Evolutionary conservation across 2,329 filamentous ascomycete genomes (phyloP).

Genomic region (Calonectria pauciramosa): DNA sequence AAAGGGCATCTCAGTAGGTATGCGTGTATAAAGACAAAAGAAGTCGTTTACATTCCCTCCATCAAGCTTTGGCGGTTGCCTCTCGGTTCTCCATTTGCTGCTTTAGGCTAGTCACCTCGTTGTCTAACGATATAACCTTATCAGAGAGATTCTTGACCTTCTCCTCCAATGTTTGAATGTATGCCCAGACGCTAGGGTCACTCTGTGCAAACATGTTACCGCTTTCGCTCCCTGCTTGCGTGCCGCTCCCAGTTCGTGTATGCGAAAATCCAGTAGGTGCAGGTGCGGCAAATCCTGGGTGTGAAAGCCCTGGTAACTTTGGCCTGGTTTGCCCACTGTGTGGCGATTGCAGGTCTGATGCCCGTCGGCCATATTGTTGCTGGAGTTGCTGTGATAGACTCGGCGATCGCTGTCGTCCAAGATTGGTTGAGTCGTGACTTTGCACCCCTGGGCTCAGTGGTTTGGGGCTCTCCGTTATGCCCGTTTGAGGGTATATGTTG

Average conservation of each 20-base stretch:
- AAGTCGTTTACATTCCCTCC: constrained; percentile 26
- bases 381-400: constrained; percentile 75
- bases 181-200: constrained; percentile 77
- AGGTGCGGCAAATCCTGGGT: constrained; percentile 52
- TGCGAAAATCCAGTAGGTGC: constrained; percentile 49
- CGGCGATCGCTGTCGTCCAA: constrained; percentile 73
- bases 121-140: constrained; percentile 50
- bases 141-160: constrained; percentile 55
- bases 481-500: constrained; percentile 78
- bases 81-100: constrained; percentile 52
- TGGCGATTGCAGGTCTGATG: constrained; percentile 68
- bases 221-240: constrained; percentile 69
- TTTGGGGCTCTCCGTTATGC: constrained; percentile 89
- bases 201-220: constrained; percentile 76
- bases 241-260: constrained; percentile 60
- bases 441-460: constrained; percentile 78
- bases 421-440: constrained; percentile 65
- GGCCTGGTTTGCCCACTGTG: constrained; percentile 60
- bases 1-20: constrained; percentile 45
- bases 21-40: constrained; percentile 36
- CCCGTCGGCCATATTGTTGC: constrained; percentile 69
- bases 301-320: constrained; percentile 54
- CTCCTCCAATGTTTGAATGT: constrained; percentile 79
- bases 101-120: constrained; percentile 51
- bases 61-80: constrained; percentile 41